Evolutionary conservation across 2,329 filamentous ascomycete species (phyloP), one percentile per base, ranked within the genome.

Genomic region (Pestalotiopsis sp.): DNA sequence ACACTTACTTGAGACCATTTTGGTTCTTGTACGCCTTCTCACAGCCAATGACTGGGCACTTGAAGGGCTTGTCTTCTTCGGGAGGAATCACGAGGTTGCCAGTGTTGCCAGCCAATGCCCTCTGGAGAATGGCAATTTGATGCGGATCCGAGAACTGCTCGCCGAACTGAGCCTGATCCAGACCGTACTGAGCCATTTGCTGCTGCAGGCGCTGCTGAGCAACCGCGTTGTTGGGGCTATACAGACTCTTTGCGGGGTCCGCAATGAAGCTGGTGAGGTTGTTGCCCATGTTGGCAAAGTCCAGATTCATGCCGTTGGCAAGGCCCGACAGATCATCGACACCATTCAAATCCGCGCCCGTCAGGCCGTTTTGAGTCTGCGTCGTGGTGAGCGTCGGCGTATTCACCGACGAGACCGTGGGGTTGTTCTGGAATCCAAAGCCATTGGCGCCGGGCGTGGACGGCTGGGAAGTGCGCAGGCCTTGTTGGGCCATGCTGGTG

Each of bases 11-110:
- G 68, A 99, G 86, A 64, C 96, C 96, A 75, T 99, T 99, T 80
- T 98, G 96, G 80, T 99, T 99, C 87, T 99, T 99, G 84, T 99
- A 99, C 0, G 96, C 95, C 85, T 99, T 99, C 81, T 98, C 96
- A 77, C 96, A 99, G 5, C 96, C 96, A 79, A 99, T 97, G 64
- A 99, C 96, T 1, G 96, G 96, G 77, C 96, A 99, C 79, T 95
- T 93, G 86, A 97, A 99, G 0, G 96, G 96, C 82, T 98, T 99
- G 76, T 97, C 94, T 79, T 99, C 95, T 78, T 98, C 95, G 17
- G 92, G 92, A 69, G 88, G 86, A 77, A 90, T 86, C 80, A 90
- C 86, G 78, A 91, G 83, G n/a, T 84, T 86, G 39, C 86, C 86
- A 67, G 89, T 83, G 59, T 78, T 79, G 11, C 76, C 76, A 31